Percentiles rank a stretch among this genome's conserved stretches.
These are phyloP conservation scores for Olyra latifolia DNA, from an alignment of 176 grass and related monocot species.

Conservation along the genomic window DNA sequence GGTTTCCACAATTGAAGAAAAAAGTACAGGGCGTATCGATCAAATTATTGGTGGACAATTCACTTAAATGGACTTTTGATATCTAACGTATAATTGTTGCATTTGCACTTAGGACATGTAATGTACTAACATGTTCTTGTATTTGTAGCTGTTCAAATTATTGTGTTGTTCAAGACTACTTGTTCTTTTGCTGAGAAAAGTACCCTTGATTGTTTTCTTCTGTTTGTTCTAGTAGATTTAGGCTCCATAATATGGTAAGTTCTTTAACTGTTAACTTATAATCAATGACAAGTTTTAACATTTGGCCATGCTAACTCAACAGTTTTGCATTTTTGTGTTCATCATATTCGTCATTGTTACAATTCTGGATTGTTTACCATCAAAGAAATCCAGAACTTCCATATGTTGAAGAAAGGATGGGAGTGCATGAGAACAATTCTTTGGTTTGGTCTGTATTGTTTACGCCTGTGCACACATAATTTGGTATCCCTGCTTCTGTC, in stretches of 20 bases:
- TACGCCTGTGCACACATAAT: not conserved
- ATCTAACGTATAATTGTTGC: not conserved
- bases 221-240: not conserved
- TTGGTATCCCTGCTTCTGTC: not conserved
- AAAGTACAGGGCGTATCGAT: no score
- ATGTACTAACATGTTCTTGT: not conserved
- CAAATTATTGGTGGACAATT: no score
- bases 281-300: not conserved
- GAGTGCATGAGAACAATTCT: slow-evolving; percentile 2
- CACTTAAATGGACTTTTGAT: not conserved
- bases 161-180: slow-evolving; percentile 1
- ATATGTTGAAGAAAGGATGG: slow-evolving; percentile 5
- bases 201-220: not conserved
- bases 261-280: not conserved
- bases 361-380: not conserved
- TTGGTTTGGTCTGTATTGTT: not conserved
- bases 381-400: not conserved
- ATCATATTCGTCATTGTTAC: not conserved
- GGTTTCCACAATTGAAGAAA: no score
- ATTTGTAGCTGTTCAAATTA: slow-evolving; percentile 7
- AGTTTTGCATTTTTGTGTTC: not conserved
- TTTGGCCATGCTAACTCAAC: not conserved
- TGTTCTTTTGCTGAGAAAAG: not conserved
- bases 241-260: not conserved
- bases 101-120: not conserved